A percentile compares a stretch with the other conserved stretches of the same genome.
These are phyloP conservation scores for Talaromyces sp. DNA, from an alignment of 2,329 filamentous ascomycete genomes.

Conservation along the genomic window DNA sequence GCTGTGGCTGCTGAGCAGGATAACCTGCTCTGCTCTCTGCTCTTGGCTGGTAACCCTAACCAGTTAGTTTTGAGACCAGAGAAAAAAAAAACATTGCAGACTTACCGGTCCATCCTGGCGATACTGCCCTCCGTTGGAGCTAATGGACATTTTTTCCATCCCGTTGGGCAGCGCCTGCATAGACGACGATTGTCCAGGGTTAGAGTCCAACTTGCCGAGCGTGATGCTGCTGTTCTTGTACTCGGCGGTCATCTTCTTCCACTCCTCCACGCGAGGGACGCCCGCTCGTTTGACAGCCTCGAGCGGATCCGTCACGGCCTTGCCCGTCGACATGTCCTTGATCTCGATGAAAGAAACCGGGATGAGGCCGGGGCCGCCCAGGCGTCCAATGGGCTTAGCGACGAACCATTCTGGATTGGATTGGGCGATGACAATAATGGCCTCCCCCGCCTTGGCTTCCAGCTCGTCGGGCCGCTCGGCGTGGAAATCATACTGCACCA, in stretches of 20 bases:
- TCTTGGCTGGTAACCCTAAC: slow-evolving; percentile 34
- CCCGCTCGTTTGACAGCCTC: slow-evolving; percentile 84
- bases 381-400: slow-evolving; percentile 92
- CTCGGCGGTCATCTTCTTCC: slow-evolving; percentile 99
- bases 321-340: slow-evolving; percentile 83
- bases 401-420: slow-evolving; percentile 99
- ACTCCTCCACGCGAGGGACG: slow-evolving; percentile 92
- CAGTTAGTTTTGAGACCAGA: not conserved
- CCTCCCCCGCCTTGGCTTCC: slow-evolving; percentile 89
- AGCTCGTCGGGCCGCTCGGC: slow-evolving; percentile 94
- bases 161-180: slow-evolving; percentile 60
- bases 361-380: slow-evolving; percentile 93
- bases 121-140: slow-evolving; percentile 48
- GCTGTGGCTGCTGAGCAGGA: slow-evolving; percentile 29
- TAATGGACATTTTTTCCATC: slow-evolving; percentile 75
- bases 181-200: slow-evolving; percentile 22
- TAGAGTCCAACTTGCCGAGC: slow-evolving; percentile 74
- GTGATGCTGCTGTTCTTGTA: slow-evolving; percentile 99
- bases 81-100: slow-evolving; percentile 6
- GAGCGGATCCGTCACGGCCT: slow-evolving; percentile 72
- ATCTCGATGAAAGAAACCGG: slow-evolving; percentile 97
- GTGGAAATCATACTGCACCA: slow-evolving; percentile 95
- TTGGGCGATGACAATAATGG: slow-evolving; percentile 97
- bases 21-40: slow-evolving; percentile 31
- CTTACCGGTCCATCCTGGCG: slow-evolving; percentile 46